phyloP scores from a whole-genome alignment of 169 alveolate genomes.

The Babesia divergens region DNA sequence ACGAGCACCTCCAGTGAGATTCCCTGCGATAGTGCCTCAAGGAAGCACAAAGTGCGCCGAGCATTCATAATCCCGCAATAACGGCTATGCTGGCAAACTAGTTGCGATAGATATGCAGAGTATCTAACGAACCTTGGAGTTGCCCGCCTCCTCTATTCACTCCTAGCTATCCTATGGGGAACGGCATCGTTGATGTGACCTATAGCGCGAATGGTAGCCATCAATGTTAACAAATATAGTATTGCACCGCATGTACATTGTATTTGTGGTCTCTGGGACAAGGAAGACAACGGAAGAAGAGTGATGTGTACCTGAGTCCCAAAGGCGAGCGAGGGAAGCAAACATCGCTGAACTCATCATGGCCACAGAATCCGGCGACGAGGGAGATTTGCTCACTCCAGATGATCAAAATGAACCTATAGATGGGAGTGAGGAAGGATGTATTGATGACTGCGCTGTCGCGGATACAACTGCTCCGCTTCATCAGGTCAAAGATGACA shows the following conservation, averaged over 20 bases:
- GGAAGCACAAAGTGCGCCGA: not conserved
- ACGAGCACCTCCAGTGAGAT: not conserved
- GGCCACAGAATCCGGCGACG: conserved; percentile 27
- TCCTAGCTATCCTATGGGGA: conserved; percentile 13
- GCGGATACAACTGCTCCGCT: not conserved
- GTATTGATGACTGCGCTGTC: not conserved
- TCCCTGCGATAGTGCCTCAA: conserved; percentile 8
- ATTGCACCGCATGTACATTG: not conserved
- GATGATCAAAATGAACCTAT: not conserved
- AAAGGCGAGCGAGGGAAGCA: not conserved
- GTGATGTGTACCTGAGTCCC: not conserved
- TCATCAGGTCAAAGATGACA: not conserved
- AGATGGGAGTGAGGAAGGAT: not conserved
- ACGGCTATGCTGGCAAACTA: not conserved
- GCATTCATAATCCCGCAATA: not conserved
- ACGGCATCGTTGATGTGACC: not conserved
- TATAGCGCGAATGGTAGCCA: not conserved
- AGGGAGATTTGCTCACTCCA: conserved; percentile 20
- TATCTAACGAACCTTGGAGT: too few species aligned
- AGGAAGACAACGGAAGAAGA: not conserved
- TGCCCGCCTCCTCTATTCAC: too few species aligned
- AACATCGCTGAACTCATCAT: not conserved
- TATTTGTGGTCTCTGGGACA: not conserved
- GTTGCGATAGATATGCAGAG: not conserved
- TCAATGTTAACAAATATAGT: not conserved